phyloP scores from a whole-genome alignment of 805 yeast genomes.

The Sugiyamaella smithiae region DNA sequence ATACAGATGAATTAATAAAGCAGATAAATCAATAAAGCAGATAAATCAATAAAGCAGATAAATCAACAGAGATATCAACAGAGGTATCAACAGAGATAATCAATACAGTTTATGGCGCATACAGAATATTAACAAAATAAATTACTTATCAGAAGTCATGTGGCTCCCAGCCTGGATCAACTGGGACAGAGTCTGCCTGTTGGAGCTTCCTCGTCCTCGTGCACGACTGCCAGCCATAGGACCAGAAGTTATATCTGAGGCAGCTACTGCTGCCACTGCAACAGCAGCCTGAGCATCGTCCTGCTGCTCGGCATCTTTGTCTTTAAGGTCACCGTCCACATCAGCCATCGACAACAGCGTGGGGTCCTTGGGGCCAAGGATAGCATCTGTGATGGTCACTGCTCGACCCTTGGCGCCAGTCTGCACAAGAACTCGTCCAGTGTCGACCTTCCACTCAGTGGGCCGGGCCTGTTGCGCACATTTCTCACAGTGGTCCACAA shows the following conservation, averaged over 20 bases:
- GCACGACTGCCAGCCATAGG: constrained; percentile 10
- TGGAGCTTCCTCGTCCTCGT: constrained; percentile 13
- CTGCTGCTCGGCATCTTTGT: constrained; percentile 7
- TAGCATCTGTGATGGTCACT: constrained; percentile 18
- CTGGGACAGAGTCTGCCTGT: constrained; percentile 24
- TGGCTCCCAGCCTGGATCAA: constrained; percentile 24
- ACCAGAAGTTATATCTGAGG: constrained; percentile 3
- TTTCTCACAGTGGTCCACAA: constrained; percentile 61
- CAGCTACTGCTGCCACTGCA: constrained; percentile 8
- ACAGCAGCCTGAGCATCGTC: constrained; percentile 9
- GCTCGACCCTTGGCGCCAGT: constrained; percentile 14
- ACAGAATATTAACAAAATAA: too few species aligned
- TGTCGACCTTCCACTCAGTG: constrained; percentile 28
- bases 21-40: too few species aligned
- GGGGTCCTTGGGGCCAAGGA: constrained; percentile 17
- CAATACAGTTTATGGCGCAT: too few species aligned
- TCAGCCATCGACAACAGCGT: constrained; percentile 20
- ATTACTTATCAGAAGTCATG: constrained; percentile 4
- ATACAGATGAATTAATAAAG: too few species aligned
- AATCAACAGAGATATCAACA: too few species aligned
- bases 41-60: too few species aligned
- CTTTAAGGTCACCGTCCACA: constrained; percentile 17
- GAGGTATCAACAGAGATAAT: too few species aligned
- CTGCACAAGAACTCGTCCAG: constrained; percentile 16
- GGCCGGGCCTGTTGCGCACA: constrained; percentile 48